Evolutionary conservation across 169 alveolate genomes (phyloP), one percentile per base, ranked within the genome.

Genomic region (Cryptosporidium canis): DNA sequence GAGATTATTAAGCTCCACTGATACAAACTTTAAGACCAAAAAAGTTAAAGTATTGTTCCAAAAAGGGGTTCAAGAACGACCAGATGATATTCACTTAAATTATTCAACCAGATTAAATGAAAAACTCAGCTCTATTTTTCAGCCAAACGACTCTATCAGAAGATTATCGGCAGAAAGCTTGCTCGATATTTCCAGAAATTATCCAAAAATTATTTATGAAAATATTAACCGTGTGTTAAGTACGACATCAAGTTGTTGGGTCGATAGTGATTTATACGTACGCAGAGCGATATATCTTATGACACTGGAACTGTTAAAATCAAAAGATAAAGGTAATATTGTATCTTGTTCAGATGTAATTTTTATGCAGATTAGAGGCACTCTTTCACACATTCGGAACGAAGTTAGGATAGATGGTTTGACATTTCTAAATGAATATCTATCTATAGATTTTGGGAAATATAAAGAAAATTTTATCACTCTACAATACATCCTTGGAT

Each of bases 351-450:
- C 77, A 41, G 55, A 37, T 3, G 21, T 58, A 12, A 37, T 77
- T 43, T 77, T 35, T 77, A 77, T 61, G 65, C 87, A 77, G 58
- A 77, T 77, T 41, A 41, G 24, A 58, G 35, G 61, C 24, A 41
- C 72, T 27, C 87, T 77, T 24, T 77, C 77, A 3, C 87, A 77
- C 27, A 35, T 77, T 43, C 29, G 72, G 14, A 77, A 63, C 45
- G 87, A 77, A 43, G 61, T 77, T 61, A 77, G 87, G 37, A 56
- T 77, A 21, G 87, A 77, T 61, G 70, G 87, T 12, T 35, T 77
- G 21, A 39, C 43, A 4, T 77, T 77, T 61, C 24, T 77, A n/a
- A 58, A 77, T 29, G 66, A 77, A 11, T 77, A 58, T 21, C 14
- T 77, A 77, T 77, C 44, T 8, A 41, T 39, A 7, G 63, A 77